Evolutionary conservation across 768 basidiomycete genomes (phyloP), one percentile per base, ranked within the genome.

Genomic region (Termitomyces sp.): DNA sequence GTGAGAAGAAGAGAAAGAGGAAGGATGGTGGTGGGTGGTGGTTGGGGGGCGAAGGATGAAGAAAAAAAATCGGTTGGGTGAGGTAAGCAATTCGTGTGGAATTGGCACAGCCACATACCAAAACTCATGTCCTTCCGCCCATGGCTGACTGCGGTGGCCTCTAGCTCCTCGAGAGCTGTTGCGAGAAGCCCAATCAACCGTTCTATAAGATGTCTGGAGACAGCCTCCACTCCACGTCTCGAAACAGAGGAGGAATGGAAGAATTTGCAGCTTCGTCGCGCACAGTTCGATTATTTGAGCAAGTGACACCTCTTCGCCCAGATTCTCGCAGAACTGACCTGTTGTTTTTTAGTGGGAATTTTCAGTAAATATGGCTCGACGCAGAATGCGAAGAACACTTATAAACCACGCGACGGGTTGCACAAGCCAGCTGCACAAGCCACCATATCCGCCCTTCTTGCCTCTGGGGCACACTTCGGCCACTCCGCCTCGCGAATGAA

Each of bases 401-500:
- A 81, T 71, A 85, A 86, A 69, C 86, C 92, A 1, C 82, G 90
- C 58, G 85, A 94, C 59, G 64, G 75, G 17, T 77, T 92, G 32
- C 83, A 85, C 63, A 80, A 80, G 59, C 89, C 92, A 25, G 78
- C 86, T 10, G 73, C 82, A 45, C 77, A 90, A 58, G 76, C 87
- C 52, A 92, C 96, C 3, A 77, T 94, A 48, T 96, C 95, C 2
- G 89, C 95, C 46, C 85, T 99, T 59, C 76, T 98, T 42, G 95
- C 97, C 1, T 80, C 95, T 14, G 94, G 94, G 25, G 95, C 97
- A 16, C 95, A 98, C 69, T 84, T 98, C 44, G 97, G 97, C 7
- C 95, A 98, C 69, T 82, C 90, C 34, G 81, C 82, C 38, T 80
- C 86, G 5, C 83, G 92, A 62, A 87, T 95, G 79, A 91, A 94